These are phyloP conservation scores for Pseudopyrenochaeta lycopersici DNA, from an alignment of 2,329 filamentous ascomycete species.

Conservation along the genomic window DNA sequence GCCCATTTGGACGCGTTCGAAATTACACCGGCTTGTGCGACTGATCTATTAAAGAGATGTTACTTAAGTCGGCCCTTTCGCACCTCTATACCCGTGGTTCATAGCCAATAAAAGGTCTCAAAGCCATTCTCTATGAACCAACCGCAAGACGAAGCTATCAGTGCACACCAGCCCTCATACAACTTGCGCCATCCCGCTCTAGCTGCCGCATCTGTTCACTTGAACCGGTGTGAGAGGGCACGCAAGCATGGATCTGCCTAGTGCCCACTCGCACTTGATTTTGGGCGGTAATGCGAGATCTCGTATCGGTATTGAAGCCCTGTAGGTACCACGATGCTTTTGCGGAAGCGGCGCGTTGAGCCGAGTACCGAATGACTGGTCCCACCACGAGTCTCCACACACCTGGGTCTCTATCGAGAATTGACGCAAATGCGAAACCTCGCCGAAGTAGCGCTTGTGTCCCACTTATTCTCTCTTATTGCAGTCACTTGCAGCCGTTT, in stretches of 20 bases:
- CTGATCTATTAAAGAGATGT: constrained; percentile 18
- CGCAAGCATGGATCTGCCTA: constrained; percentile 11
- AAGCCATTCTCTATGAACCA: constrained; percentile 5
- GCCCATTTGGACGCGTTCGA: not conserved
- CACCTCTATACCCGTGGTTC: constrained; percentile 3
- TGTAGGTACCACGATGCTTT: constrained; percentile 33
- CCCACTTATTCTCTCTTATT: constrained; percentile 19
- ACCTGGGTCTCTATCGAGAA: constrained; percentile 11
- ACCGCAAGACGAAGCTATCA: constrained; percentile 5
- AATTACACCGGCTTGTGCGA: constrained; percentile 6
- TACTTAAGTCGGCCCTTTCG: constrained; percentile 13
- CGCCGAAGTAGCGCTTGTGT: constrained; percentile 22
- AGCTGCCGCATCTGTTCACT: constrained; percentile 20
- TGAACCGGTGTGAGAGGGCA: constrained; percentile 1
- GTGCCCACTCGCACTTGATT: constrained; percentile 15
- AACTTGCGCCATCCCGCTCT: constrained; percentile 12
- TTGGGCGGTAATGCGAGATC: constrained; percentile 23
- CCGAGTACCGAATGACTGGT: constrained; percentile 28
- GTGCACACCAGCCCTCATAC: not conserved
- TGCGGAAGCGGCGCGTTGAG: constrained; percentile 37
- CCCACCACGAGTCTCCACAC: constrained; percentile 15
- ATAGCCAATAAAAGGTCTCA: constrained; percentile 14
- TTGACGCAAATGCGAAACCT: constrained; percentile 16
- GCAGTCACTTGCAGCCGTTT: constrained; percentile 20
- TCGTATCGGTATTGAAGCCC: constrained; percentile 19